phyloP scores from a whole-genome alignment of 1,284 basidiomycete genomes.

The Leccinum holopus region DNA sequence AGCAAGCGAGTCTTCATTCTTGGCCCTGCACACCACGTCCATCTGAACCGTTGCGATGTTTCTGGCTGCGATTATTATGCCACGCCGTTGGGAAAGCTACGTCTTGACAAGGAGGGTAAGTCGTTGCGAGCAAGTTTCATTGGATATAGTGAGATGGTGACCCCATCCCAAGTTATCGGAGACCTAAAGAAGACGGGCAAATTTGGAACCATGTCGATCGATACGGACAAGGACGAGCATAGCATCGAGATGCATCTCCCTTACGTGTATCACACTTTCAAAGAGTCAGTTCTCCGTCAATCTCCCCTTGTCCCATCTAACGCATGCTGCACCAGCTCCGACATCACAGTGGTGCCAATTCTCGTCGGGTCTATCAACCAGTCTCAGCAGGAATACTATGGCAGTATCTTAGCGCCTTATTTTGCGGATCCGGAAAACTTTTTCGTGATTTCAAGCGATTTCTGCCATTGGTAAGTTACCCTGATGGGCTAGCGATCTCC shows the following conservation, averaged over 20 bases:
- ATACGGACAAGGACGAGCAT: conserved; percentile 91
- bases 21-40: conserved; percentile 94
- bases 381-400: conserved; percentile 61
- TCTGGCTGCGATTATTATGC: conserved; percentile 74
- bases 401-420: conserved; percentile 76
- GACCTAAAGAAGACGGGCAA: conserved; percentile 67
- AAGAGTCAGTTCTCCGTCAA: conserved; percentile 54
- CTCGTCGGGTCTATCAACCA: conserved; percentile 83
- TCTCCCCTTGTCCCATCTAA: conserved; percentile 7
- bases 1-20: conserved; percentile 93
- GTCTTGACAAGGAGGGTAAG: conserved; percentile 78
- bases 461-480: conserved; percentile 87
- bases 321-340: conserved; percentile 43
- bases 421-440: conserved; percentile 76
- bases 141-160: conserved; percentile 6
- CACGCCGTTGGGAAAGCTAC: conserved; percentile 85
- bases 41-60: conserved; percentile 85
- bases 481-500: background rate
- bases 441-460: conserved; percentile 93
- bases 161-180: conserved; percentile 52
- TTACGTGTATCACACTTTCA: conserved; percentile 86
- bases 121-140: background rate
- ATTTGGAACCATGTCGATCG: conserved; percentile 69
- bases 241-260: conserved; percentile 98
- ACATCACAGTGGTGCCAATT: conserved; percentile 87